These are phyloP conservation scores for Escallonia rubra DNA, from an alignment of 129 eudicot genomes.

Conservation along the genomic window DNA sequence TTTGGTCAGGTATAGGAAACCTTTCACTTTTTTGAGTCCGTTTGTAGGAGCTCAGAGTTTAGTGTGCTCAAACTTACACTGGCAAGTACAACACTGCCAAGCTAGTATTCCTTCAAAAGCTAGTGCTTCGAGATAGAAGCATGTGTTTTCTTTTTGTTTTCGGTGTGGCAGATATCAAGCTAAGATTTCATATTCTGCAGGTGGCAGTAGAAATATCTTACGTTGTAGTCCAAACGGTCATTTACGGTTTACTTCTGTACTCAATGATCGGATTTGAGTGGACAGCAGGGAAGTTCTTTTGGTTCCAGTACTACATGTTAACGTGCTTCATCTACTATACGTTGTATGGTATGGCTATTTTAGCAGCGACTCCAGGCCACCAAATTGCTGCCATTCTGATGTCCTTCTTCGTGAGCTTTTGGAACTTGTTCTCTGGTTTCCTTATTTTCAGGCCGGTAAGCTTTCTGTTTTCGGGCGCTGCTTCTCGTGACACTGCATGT, in stretches of 20 bases:
- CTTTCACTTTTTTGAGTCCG: background rate
- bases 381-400: constrained; percentile 56
- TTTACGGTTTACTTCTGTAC: constrained; percentile 49
- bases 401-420: constrained; percentile 65
- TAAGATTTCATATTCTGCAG: constrained; percentile 15
- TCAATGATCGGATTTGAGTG: constrained; percentile 65
- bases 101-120: background rate
- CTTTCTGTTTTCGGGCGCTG: background rate
- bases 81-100: background rate
- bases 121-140: background rate
- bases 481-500: background rate
- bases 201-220: constrained; percentile 53
- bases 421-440: constrained; percentile 74
- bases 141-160: background rate
- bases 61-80: background rate
- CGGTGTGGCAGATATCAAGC: no score
- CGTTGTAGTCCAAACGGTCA: constrained; percentile 34
- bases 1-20: constrained; percentile 43
- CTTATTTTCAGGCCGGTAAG: constrained; percentile 48
- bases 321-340: constrained; percentile 62
- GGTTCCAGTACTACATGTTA: constrained; percentile 47
- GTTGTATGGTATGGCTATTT: constrained; percentile 66
- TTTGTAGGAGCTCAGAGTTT: background rate
- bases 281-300: constrained; percentile 45
- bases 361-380: constrained; percentile 57